Percentiles rank a stretch among this genome's conserved stretches.
Conservation (phyloP, 768 basidiomycete genomes). For the Myochromella boudieri region DNA sequence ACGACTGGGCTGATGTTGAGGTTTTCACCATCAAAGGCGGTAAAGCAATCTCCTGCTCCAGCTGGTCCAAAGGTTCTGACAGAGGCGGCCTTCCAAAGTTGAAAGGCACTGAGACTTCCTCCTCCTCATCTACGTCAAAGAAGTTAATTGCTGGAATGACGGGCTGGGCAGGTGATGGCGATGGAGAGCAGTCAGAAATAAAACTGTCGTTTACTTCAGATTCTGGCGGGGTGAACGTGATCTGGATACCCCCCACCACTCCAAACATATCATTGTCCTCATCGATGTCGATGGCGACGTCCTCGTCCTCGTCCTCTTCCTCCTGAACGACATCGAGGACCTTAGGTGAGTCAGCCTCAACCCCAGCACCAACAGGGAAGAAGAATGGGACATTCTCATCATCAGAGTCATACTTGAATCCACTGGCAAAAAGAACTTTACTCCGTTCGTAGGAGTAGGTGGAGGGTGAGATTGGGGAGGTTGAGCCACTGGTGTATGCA, state of each 20-base stretch:
- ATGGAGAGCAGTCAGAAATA: slow-evolving; percentile 28
- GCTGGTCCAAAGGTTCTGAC: neutral
- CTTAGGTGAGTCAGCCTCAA: slow-evolving; percentile 27
- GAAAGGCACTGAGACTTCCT: slow-evolving; percentile 10
- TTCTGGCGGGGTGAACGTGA: slow-evolving; percentile 68
- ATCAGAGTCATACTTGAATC: slow-evolving; percentile 44
- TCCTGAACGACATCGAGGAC: slow-evolving; percentile 41
- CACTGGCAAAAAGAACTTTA: slow-evolving; percentile 59
- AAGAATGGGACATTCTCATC: slow-evolving; percentile 53
- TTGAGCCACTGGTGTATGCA: slow-evolving; percentile 29
- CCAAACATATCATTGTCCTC: slow-evolving; percentile 56
- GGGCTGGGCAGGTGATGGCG: slow-evolving; percentile 25
- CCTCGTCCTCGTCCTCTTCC: slow-evolving; percentile 45
- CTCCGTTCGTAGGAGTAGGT: slow-evolving; percentile 52
- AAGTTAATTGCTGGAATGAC: slow-evolving; percentile 35
- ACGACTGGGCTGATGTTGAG: slow-evolving; percentile 4
- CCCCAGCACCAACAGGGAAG: slow-evolving; percentile 40
- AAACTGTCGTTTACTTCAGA: slow-evolving; percentile 32
- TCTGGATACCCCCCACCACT: slow-evolving; percentile 70
- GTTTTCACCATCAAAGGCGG: slow-evolving; percentile 8
- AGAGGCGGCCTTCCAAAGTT: slow-evolving; percentile 16
- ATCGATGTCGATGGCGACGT: slow-evolving; percentile 29
- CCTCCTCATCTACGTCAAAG: slow-evolving; percentile 24
- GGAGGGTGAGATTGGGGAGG: slow-evolving; percentile 44
- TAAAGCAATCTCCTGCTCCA: slow-evolving; percentile 4